phyloP scores from a whole-genome alignment of 1,139 yeast genomes.

The Pichia sp. region DNA sequence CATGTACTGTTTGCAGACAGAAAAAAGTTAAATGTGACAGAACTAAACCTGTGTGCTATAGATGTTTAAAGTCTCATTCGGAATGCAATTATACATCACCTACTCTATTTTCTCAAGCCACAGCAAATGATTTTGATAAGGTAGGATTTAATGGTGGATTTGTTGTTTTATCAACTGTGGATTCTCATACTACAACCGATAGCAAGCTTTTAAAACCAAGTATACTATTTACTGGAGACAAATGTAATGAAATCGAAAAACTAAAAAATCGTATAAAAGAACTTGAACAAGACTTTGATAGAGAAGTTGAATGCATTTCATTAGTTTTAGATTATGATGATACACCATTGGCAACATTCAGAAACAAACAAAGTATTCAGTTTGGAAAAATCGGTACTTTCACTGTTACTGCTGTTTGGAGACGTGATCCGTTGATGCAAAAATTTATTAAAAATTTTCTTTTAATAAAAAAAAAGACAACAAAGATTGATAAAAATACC shows the following conservation, averaged over 20 bases:
- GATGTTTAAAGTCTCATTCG: constrained; percentile 20
- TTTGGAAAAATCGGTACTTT: constrained; percentile 23
- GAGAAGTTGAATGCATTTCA: constrained; percentile 18
- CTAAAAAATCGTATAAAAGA: constrained; percentile 1
- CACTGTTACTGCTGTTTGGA: constrained; percentile 20
- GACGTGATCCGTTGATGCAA: constrained; percentile 23
- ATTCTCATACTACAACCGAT: background rate
- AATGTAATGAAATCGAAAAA: background rate
- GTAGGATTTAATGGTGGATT: background rate
- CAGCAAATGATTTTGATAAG: background rate
- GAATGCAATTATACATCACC: constrained; percentile 27
- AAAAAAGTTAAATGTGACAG: constrained; percentile 30
- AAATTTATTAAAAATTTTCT: constrained; percentile 14
- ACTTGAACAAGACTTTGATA: constrained; percentile 1
- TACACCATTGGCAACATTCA: constrained; percentile 11
- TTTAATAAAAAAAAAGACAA: background rate
- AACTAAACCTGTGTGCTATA: constrained; percentile 23
- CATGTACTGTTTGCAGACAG: constrained; percentile 26
- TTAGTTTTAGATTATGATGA: constrained; percentile 17
- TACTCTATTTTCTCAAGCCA: constrained; percentile 17
- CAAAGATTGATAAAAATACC: background rate
- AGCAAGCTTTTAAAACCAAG: constrained; percentile 5
- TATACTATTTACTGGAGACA: no score
- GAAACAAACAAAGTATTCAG: constrained; percentile 20
- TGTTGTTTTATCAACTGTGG: constrained; percentile 4